A percentile compares a stretch with the other conserved stretches of the same genome.
Evolutionary conservation across 1,284 basidiomycete species (phyloP).

Genomic region (Trametes sp.): DNA sequence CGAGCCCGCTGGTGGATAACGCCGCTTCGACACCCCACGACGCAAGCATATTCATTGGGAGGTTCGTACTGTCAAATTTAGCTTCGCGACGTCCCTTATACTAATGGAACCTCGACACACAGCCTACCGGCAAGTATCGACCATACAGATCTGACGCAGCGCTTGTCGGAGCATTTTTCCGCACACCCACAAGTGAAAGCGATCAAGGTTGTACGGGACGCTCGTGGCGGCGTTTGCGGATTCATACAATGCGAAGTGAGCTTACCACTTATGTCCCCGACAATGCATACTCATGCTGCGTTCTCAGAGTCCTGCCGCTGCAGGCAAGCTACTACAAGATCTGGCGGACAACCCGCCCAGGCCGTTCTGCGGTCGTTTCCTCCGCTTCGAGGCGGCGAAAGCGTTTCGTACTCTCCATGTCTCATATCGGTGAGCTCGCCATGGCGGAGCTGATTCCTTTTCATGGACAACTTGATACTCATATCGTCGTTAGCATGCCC

Average conservation of each 20-base stretch:
- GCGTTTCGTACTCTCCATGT: constrained; percentile 76
- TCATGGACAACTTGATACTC: not conserved
- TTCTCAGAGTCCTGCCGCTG: constrained; percentile 61
- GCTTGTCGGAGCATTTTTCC: constrained; percentile 69
- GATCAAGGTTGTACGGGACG: constrained; percentile 79
- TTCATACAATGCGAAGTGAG: constrained; percentile 83
- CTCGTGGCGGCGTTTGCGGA: constrained; percentile 77
- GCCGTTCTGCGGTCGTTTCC: constrained; percentile 70
- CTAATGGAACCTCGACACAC: not conserved
- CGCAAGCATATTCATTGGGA: constrained; percentile 83
- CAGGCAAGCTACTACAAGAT: constrained; percentile 64
- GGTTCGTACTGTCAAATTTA: constrained; percentile 53
- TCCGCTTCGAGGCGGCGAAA: constrained; percentile 80
- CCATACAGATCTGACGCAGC: constrained; percentile 61
- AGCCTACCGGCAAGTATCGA: constrained; percentile 77
- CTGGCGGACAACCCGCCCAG: constrained; percentile 61
- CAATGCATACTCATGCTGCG: constrained; percentile 25
- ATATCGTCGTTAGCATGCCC: not conserved
- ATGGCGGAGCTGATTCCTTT: not conserved
- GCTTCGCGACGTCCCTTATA: too few relatives aligned
- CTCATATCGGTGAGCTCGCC: constrained; percentile 66
- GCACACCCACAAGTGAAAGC: constrained; percentile 66
- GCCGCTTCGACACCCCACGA: constrained; percentile 64
- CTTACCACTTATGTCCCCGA: constrained; percentile 7
- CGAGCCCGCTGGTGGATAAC: too few relatives aligned